These are phyloP conservation scores for Blastocystis sp. DNA, from an alignment of 352 stramenopile genomes.

Conservation along the genomic window DNA sequence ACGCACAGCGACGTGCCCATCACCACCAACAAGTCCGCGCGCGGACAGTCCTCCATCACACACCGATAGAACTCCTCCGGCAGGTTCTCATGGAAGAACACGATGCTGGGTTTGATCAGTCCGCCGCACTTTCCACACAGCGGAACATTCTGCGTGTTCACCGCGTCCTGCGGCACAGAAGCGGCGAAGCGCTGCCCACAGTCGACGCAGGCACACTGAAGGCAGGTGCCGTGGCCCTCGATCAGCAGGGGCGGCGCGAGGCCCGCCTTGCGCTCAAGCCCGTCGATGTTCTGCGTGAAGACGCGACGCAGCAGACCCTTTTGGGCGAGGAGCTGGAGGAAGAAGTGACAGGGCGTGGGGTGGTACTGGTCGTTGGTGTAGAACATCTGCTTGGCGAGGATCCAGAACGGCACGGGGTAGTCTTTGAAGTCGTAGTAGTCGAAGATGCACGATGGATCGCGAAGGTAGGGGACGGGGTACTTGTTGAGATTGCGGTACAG, in stretches of 20 bases:
- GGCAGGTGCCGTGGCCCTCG: constrained; percentile 74
- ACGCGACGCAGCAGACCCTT: constrained; percentile 85
- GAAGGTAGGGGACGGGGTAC: constrained; percentile 83
- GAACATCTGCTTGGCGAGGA: constrained; percentile 53
- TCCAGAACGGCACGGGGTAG: constrained; percentile 77
- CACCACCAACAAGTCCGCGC: constrained; percentile 90
- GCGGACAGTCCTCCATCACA: constrained; percentile 77
- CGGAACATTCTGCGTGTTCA: constrained; percentile 19
- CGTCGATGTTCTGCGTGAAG: constrained; percentile 98
- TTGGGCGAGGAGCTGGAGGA: constrained; percentile 85
- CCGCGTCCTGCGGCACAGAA: not conserved
- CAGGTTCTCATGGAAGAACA: constrained; percentile 93
- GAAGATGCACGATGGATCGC: constrained; percentile 86
- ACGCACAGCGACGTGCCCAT: constrained; percentile 96
- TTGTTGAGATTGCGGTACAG: constrained; percentile 80
- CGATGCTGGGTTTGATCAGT: constrained; percentile 91
- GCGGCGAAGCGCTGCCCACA: constrained; percentile 73
- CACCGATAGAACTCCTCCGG: constrained; percentile 80
- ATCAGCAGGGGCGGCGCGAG: not conserved
- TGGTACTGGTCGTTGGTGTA: constrained; percentile 75
- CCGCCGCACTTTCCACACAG: constrained; percentile 78
- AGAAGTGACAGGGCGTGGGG: constrained; percentile 89
- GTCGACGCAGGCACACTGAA: constrained; percentile 78
- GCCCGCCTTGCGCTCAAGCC: constrained; percentile 69
- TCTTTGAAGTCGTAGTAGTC: constrained; percentile 93